Percentiles rank a stretch among this genome's conserved stretches.
Evolutionary conservation across 2,329 filamentous ascomycete genomes (phyloP).

Genomic region (Chaetomium sp.): DNA sequence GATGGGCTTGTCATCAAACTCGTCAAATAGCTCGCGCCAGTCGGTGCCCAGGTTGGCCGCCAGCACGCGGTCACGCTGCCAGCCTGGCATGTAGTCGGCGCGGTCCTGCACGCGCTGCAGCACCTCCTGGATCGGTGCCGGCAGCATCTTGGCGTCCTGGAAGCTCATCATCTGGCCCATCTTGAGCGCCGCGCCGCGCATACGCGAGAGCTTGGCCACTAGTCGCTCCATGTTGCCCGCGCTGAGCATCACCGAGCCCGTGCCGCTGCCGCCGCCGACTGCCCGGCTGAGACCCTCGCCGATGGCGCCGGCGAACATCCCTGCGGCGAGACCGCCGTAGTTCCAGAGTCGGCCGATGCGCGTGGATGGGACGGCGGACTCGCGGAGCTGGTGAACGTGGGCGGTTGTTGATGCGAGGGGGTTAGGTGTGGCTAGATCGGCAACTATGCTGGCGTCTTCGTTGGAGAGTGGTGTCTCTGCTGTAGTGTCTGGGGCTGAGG

Average conservation of each 20-base stretch:
- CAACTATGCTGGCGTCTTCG: conserved; percentile 23
- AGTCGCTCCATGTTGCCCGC: conserved; percentile 87
- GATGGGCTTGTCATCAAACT: conserved; percentile 86
- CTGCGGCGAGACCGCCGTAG: conserved; percentile 85
- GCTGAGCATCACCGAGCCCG: conserved; percentile 80
- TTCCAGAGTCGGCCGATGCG: conserved; percentile 87
- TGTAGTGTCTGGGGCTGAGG: neutral
- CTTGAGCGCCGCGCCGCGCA: conserved; percentile 96
- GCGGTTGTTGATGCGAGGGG: conserved; percentile 18
- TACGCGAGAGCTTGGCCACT: conserved; percentile 85
- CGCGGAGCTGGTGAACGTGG: conserved; percentile 62
- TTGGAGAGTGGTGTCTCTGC: conserved; percentile 18
- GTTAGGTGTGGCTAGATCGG: conserved; percentile 15
- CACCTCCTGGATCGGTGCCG: conserved; percentile 77
- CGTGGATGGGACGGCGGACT: conserved; percentile 85
- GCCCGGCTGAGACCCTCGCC: conserved; percentile 76
- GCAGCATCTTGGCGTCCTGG: conserved; percentile 93
- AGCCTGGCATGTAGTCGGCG: conserved; percentile 96
- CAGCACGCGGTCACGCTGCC: conserved; percentile 82
- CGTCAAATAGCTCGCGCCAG: conserved; percentile 76
- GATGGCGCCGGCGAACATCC: conserved; percentile 90
- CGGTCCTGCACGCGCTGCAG: conserved; percentile 91
- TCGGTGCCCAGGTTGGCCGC: conserved; percentile 68
- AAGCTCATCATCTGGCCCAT: conserved; percentile 98
- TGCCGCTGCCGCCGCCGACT: conserved; percentile 55